phyloP scores from a whole-genome alignment of 305 asterid species.

The Solanum hybrid region DNA sequence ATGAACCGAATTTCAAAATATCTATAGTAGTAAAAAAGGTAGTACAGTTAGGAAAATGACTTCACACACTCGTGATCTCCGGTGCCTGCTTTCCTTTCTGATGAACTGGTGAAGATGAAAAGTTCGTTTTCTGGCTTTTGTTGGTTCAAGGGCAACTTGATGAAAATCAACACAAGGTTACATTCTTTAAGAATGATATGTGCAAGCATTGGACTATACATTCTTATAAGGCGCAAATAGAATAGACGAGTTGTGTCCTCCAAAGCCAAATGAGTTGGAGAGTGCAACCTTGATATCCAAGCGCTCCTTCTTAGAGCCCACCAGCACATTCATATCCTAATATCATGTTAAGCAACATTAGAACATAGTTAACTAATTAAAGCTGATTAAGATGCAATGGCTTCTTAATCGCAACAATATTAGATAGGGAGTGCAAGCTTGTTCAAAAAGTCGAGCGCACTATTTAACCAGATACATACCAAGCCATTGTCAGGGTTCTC shows the following conservation, averaged over 20 bases:
- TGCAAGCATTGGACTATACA: neutral
- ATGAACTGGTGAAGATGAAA: neutral
- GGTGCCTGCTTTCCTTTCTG: neutral
- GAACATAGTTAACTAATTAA: neutral
- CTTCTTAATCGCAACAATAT: neutral
- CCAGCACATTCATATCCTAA: slow-evolving; percentile 22
- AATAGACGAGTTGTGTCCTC: slow-evolving; percentile 40
- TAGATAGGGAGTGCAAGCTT: neutral
- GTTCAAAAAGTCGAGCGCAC: neutral
- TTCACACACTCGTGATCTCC: neutral
- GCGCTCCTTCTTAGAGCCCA: slow-evolving; percentile 23
- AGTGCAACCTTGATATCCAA: slow-evolving; percentile 32
- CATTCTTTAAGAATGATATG: neutral
- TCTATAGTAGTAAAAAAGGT: neutral
- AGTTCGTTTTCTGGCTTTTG: neutral
- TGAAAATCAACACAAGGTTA: neutral
- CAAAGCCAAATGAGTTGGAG: slow-evolving; percentile 30
- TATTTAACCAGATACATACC: slow-evolving; percentile 16
- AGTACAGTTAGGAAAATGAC: neutral
- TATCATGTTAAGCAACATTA: neutral
- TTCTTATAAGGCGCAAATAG: slow-evolving; percentile 23
- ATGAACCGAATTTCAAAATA: neutral
- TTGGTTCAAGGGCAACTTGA: neutral
- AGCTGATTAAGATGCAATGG: neutral
- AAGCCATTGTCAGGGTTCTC: slow-evolving; percentile 29